Base-by-base conservation (phyloP, 2,329 filamentous ascomycete genomes). In the Fusarium longipes region DNA sequence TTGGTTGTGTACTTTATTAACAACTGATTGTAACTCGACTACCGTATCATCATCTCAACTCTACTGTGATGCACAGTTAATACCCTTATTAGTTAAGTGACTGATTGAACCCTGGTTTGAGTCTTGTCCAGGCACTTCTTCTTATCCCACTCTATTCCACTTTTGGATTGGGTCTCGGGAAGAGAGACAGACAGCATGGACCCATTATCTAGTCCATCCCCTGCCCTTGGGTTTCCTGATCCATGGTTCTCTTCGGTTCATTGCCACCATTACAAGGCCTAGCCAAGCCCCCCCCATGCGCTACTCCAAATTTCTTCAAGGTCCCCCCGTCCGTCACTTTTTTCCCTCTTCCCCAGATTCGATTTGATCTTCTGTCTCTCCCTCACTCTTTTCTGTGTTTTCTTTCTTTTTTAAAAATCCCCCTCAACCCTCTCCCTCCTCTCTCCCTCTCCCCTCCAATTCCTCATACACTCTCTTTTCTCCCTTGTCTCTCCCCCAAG, bases 231-330 rank as follows among this genome's bases (percentile, higher is more conserved):
- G 6, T 25, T 47, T 47, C 43, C 18, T 22, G 38, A 40, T 40
- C 38, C 43, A 38, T 56, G 43, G 43, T 29, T 50, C 20, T 27
- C n/a, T 17, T 22, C 18, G 50, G 36, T 25, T 54, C 15, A 24
- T 33, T 65, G 63, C 69, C 58, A 63, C 59, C 32, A 47, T 32
- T 47, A 32, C 29, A 47, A 32, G n/a, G 44, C 44, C 44, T 47
- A 20, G 30, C 17, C 29, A 45, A 49, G 17, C 22, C 36, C 39
- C 25, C 38, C 45, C 55, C 45, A 25, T 55, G 8, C 22, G 27
- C 56, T 63, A 63, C 58, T 57, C 58, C 51, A 63, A 63, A 63
- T 63, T 55, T 63, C 58, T 63, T 63, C 58, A 40, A 50, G 40
- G 58, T 17, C 39, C 29, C 47, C 47, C 45, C 44, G 44, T 48